Conservation (phyloP, 805 yeast species). For the Barnettozyma vustinii region DNA sequence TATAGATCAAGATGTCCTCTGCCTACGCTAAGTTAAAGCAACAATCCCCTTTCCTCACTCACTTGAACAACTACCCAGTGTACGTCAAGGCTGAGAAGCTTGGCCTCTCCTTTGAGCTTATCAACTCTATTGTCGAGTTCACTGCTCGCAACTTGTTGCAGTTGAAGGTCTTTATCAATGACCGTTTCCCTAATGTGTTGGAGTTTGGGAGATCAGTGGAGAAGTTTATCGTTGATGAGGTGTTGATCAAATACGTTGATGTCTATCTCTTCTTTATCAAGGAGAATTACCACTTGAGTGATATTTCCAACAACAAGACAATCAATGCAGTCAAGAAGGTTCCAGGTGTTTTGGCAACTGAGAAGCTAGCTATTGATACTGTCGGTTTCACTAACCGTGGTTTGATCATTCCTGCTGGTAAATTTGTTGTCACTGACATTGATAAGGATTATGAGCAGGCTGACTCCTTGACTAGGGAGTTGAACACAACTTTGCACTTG, state of each 20-base stretch:
- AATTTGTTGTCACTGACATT: neutral
- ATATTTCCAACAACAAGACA: neutral
- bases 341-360: conserved; percentile 5
- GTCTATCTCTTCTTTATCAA: conserved; percentile 5
- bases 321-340: conserved; percentile 3
- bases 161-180: neutral
- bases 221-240: conserved; percentile 2
- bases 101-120: conserved; percentile 4
- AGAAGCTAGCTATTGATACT: neutral
- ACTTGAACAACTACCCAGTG: conserved; percentile 3
- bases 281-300: conserved; percentile 5
- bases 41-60: conserved; percentile 3
- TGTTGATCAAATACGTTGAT: conserved; percentile 4
- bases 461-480: conserved; percentile 4
- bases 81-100: conserved; percentile 5
- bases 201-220: neutral
- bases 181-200: conserved; percentile 2
- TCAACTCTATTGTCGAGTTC: conserved; percentile 1
- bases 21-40: conserved; percentile 2
- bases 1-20: conserved; percentile 1
- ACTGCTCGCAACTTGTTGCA: conserved; percentile 1
- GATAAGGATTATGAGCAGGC: conserved; percentile 3
- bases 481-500: neutral
- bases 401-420: conserved; percentile 2
- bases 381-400: neutral